Conservation (phyloP, 768 basidiomycete species). For the Serpula lacrymans region DNA sequence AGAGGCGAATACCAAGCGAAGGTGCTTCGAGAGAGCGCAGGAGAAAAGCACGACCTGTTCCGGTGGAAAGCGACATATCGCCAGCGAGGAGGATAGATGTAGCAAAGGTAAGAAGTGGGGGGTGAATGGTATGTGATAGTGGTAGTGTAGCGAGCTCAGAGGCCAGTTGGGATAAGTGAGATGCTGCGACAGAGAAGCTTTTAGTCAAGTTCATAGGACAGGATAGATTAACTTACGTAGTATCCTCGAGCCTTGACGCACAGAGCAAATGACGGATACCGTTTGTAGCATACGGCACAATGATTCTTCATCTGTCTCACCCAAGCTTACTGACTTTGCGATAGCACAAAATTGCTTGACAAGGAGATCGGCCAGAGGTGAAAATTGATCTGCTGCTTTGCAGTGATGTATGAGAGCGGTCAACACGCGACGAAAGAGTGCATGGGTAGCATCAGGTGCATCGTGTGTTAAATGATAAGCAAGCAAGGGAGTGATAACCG, state of each 20-base stretch:
- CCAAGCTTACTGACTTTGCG: conserved; percentile 4
- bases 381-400: conserved; percentile 63
- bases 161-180: conserved; percentile 35
- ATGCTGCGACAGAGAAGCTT: conserved; percentile 20
- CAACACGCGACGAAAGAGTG: conserved; percentile 64
- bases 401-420: conserved; percentile 86
- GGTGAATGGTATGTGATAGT: conserved; percentile 22
- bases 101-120: conserved; percentile 30
- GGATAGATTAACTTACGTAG: conserved; percentile 41
- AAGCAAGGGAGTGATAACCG: conserved; percentile 59
- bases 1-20: conserved; percentile 50
- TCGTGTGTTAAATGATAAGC: conserved; percentile 46
- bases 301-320: conserved; percentile 28
- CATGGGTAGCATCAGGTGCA: conserved; percentile 41
- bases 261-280: conserved; percentile 51
- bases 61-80: conserved; percentile 35
- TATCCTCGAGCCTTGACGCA: conserved; percentile 70
- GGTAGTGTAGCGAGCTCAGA: conserved; percentile 25
- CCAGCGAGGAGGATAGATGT: conserved; percentile 37
- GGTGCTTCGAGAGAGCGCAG: conserved; percentile 20
- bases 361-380: conserved; percentile 51
- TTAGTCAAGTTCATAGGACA: conserved; percentile 2
- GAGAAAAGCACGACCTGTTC: conserved; percentile 47
- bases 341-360: conserved; percentile 34
- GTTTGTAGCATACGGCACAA: conserved; percentile 55